A percentile compares a stretch with the other conserved stretches of the same genome.
Conservation (phyloP, 768 basidiomycete species). For the Psilocybe cubensis region DNA sequence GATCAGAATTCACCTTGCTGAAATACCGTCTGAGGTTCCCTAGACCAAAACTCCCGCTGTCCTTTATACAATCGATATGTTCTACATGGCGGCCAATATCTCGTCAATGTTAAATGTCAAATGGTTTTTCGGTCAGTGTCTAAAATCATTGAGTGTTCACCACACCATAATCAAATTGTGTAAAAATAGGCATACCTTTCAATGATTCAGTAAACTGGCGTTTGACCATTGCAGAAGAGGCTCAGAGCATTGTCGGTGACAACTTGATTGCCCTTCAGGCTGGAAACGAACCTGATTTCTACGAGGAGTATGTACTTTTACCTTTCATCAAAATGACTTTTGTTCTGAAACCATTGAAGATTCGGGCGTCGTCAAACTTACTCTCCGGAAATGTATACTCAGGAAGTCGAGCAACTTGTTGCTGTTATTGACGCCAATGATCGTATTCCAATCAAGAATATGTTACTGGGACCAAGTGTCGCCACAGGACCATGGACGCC, state of each 20-base stretch:
- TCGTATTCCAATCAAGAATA: slow-evolving; percentile 29
- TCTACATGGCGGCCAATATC: slow-evolving; percentile 67
- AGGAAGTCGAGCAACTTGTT: slow-evolving; percentile 38
- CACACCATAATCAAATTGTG: background rate
- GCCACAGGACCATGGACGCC: slow-evolving; percentile 54
- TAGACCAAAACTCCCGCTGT: slow-evolving; percentile 73
- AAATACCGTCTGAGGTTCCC: background rate
- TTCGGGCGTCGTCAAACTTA: slow-evolving; percentile 41
- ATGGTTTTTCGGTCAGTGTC: slow-evolving; percentile 59
- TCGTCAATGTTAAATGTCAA: slow-evolving; percentile 58
- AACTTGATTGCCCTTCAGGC: slow-evolving; percentile 68
- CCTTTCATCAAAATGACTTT: slow-evolving; percentile 4
- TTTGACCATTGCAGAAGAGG: slow-evolving; percentile 56
- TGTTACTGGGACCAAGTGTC: slow-evolving; percentile 65
- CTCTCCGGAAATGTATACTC: slow-evolving; percentile 45
- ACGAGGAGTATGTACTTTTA: slow-evolving; percentile 36
- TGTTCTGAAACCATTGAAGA: slow-evolving; percentile 13
- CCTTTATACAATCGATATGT: slow-evolving; percentile 63
- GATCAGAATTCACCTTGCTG: background rate
- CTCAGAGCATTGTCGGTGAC: slow-evolving; percentile 64
- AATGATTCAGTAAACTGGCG: slow-evolving; percentile 61
- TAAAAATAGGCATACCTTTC: slow-evolving; percentile 54
- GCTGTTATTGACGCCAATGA: slow-evolving; percentile 24
- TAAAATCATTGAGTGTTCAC: background rate
- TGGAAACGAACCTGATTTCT: slow-evolving; percentile 86